These are phyloP conservation scores for Pluteus cervinus DNA, from an alignment of 768 basidiomycete species.

Conservation along the genomic window DNA sequence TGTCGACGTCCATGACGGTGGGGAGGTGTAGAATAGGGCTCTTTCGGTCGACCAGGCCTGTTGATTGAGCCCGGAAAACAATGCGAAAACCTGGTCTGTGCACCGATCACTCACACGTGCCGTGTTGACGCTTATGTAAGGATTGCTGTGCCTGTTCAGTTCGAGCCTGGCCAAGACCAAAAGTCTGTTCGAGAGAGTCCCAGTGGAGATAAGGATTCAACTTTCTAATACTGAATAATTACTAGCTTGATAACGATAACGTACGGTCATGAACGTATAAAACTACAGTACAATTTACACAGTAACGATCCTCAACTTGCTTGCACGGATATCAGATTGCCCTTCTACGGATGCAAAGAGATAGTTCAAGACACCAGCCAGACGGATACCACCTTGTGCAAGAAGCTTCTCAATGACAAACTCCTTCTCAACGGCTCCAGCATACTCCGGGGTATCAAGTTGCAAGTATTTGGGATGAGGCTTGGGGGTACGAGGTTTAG, in stretches of 20 bases:
- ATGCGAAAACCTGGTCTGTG: slow-evolving; percentile 17
- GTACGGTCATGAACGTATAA: too few species aligned
- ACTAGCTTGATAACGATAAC: too few species aligned
- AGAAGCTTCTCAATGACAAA: slow-evolving; percentile 79
- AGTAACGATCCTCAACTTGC: too few species aligned
- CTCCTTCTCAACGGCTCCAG: slow-evolving; percentile 57
- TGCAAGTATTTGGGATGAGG: slow-evolving; percentile 41
- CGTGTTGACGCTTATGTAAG: too few species aligned
- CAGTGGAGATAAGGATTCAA: too few species aligned
- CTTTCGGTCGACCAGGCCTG: slow-evolving; percentile 1
- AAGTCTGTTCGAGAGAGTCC: too few species aligned
- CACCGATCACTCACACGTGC: slow-evolving; percentile 33
- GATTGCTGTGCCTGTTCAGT: too few species aligned
- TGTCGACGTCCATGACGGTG: not conserved
- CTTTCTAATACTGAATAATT: too few species aligned
- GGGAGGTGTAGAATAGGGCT: slow-evolving; percentile 2
- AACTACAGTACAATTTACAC: too few species aligned
- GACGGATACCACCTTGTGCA: slow-evolving; percentile 75
- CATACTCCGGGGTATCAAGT: slow-evolving; percentile 77
- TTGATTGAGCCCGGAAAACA: slow-evolving; percentile 15
- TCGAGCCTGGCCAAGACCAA: too few species aligned
- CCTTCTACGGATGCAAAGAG: too few species aligned
- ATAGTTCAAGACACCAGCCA: slow-evolving; percentile 79
- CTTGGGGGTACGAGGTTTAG: slow-evolving; percentile 1
- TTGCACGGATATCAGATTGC: too few species aligned